Base-by-base conservation (phyloP, 352 stramenopile genomes). In the Phytopythium oedochilum region DNA sequence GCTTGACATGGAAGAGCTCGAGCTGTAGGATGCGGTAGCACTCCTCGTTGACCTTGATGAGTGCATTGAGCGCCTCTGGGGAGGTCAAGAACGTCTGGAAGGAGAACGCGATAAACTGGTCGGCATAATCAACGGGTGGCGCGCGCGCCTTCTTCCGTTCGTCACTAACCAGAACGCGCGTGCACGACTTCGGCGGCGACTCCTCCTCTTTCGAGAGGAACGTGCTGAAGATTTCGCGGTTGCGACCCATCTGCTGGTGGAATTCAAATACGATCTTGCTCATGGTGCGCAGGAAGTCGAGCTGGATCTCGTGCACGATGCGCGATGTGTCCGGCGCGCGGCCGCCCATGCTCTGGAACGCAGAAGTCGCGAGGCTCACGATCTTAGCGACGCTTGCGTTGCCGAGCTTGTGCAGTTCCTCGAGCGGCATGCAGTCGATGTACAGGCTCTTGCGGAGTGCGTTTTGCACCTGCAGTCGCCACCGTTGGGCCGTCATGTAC, bases 251-350 rank as follows among this genome's bases (percentile, higher is more conserved):
- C 50, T 74, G 56, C 34, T 90, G 78, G 36, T 94, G 82, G 28
- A 69, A 85, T n/a, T 92, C 79, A 29, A 97, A 90, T 4, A 97
- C 73, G 31, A 97, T 91, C 52, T 83, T 83, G 70, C 96, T 96
- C 87, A 98, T 97, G 9, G 89, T 89, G 12, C 93, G 84, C 38
- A 96, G 61, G 63, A 96, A 98, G 50, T 96, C 89, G 0, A 96
- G 68, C 60, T 95, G 90, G 42, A 97, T 89, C 59, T 98, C 88
- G 22, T 92, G 73, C 14, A 97, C 52, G 15, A 97, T 67, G 0
- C 71, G 77, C 17, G 82, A 78, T 4, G 86, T 92, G 44, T 94
- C 83, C 2, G 84, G 84, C 23, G 88, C 76, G 0, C 77, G 75
- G 53, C 78, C 55, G 17, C 67, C 81, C 44, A 89, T 91, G 20